Evolutionary conservation across 148 eudicot species (phyloP).

Genomic region (Cornus controversa): DNA sequence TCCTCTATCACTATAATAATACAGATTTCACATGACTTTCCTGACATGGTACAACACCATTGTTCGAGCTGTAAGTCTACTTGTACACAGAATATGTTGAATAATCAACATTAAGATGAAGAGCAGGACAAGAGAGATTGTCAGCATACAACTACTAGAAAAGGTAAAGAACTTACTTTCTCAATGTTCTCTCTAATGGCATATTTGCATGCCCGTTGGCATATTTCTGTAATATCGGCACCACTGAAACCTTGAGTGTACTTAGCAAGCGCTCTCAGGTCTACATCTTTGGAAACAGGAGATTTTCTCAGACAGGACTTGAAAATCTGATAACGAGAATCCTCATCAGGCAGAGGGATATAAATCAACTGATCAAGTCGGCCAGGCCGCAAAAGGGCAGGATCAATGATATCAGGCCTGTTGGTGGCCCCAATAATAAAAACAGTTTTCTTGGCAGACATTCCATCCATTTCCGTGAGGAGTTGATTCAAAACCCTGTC

Average conservation of each 20-base stretch:
- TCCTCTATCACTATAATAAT: background rate
- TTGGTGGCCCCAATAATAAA: conserved; percentile 90
- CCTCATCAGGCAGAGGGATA: conserved; percentile 90
- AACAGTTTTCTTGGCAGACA: conserved; percentile 89
- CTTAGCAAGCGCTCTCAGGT: conserved; percentile 78
- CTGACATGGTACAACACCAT: background rate
- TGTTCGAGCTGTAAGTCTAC: background rate
- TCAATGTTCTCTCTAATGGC: conserved; percentile 87
- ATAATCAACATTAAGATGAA: background rate
- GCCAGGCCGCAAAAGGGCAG: conserved; percentile 84
- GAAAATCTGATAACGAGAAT: conserved; percentile 70
- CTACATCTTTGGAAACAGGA: conserved; percentile 75
- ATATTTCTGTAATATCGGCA: conserved; percentile 87
- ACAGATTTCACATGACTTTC: background rate
- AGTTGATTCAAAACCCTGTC: conserved; percentile 87
- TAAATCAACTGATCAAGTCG: conserved; percentile 89
- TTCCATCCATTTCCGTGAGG: conserved; percentile 90
- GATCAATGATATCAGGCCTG: conserved; percentile 85
- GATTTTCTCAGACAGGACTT: conserved; percentile 79
- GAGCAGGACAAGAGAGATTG: background rate
- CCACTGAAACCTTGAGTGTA: conserved; percentile 95
- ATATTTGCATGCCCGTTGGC: conserved; percentile 90
- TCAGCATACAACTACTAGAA: background rate
- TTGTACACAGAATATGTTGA: background rate
- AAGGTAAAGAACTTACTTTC: conserved; percentile 44